Percentiles rank a stretch among this genome's conserved stretches.
These are phyloP conservation scores for Barbarea vulgaris DNA, from an alignment of 345 rosid species.

Conservation along the genomic window DNA sequence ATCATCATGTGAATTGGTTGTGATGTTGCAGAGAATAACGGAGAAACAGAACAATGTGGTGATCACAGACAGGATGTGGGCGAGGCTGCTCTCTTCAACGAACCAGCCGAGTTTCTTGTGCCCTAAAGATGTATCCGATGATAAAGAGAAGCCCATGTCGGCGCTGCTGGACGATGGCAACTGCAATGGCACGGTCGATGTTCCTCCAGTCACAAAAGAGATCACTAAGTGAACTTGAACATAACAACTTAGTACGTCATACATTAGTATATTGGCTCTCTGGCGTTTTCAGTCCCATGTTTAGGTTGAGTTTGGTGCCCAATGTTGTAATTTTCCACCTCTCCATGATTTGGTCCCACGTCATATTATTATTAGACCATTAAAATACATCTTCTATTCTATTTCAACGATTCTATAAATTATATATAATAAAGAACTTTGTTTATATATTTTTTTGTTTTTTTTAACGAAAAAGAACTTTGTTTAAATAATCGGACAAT, in stretches of 20 bases:
- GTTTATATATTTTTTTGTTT: too few relatives aligned
- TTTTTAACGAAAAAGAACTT: too few relatives aligned
- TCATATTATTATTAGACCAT: background rate
- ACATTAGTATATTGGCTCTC: background rate
- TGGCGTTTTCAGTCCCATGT: background rate
- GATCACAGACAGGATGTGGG: slow-evolving; percentile 86
- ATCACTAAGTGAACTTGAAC: slow-evolving; percentile 29
- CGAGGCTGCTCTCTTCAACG: slow-evolving; percentile 73
- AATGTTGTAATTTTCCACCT: background rate
- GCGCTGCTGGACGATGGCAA: slow-evolving; percentile 37
- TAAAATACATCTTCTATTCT: background rate
- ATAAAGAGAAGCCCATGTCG: slow-evolving; percentile 31
- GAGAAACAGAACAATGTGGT: slow-evolving; percentile 69
- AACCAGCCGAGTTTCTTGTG: slow-evolving; percentile 74
- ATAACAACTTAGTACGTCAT: background rate
- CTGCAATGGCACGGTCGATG: slow-evolving; percentile 32
- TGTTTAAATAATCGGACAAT: too few relatives aligned
- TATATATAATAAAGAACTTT: too few relatives aligned
- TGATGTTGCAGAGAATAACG: slow-evolving; percentile 52
- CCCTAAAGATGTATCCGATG: slow-evolving; percentile 34
- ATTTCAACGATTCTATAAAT: background rate
- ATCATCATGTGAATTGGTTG: background rate
- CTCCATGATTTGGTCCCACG: background rate
- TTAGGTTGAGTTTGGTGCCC: background rate
- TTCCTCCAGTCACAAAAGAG: slow-evolving; percentile 40